Conservation (phyloP, 73 alveolate genomes). For the Effrenium voratum region DNA sequence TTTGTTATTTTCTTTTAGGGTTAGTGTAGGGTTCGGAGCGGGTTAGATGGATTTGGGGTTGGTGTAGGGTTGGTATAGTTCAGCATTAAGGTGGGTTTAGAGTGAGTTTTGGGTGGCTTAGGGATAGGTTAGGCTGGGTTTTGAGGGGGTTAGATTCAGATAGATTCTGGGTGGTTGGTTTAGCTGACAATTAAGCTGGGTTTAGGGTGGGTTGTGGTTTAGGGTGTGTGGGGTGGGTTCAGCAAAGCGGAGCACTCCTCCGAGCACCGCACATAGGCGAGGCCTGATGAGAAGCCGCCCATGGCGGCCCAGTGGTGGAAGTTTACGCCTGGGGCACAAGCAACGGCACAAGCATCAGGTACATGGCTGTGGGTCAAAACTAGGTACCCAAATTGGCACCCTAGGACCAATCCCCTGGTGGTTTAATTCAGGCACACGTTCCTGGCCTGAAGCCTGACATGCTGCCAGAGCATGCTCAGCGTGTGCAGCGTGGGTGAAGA, state of each 20-base stretch:
- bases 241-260: not conserved
- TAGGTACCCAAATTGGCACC: not conserved
- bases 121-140: not conserved
- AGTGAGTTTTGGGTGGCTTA: no score
- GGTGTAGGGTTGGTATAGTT: no score
- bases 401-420: not conserved
- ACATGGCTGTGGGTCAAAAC: not conserved
- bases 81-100: no score
- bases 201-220: no score
- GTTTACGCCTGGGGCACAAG: conserved; percentile 4
- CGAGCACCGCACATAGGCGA: conserved; percentile 45
- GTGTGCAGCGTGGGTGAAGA: not conserved
- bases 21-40: no score
- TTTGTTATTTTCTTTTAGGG: no score
- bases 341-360: not conserved
- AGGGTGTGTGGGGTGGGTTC: no score
- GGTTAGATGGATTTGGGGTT: no score
- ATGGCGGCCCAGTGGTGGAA: conserved; percentile 14
- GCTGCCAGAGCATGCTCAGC: not conserved
- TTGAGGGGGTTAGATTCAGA: not conserved
- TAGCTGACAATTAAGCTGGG: no score
- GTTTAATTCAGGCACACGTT: not conserved
- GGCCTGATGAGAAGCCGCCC: conserved; percentile 44
- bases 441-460: not conserved
- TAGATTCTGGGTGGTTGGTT: not conserved